phyloP scores from a whole-genome alignment of 1,284 basidiomycete species.

The Malassezia nana region DNA sequence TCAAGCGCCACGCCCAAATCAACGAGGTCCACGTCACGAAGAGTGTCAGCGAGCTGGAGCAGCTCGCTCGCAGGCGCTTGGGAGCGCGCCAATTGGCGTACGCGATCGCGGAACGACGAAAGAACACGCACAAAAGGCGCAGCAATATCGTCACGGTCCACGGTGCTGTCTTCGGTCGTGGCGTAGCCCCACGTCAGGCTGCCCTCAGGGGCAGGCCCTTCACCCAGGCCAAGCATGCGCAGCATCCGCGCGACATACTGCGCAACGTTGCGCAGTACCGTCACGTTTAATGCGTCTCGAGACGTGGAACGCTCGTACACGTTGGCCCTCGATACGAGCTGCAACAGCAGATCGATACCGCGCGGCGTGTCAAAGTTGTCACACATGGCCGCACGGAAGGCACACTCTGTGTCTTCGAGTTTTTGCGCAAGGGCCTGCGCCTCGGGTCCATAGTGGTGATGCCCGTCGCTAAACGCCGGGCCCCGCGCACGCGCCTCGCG shows the following conservation, averaged over 20 bases:
- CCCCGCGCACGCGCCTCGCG: slow-evolving; percentile 46
- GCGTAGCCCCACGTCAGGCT: slow-evolving; percentile 42
- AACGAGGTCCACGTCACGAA: slow-evolving; percentile 80
- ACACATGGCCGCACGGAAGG: slow-evolving; percentile 80
- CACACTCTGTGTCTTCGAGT: slow-evolving; percentile 63
- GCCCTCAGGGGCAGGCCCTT: slow-evolving; percentile 53
- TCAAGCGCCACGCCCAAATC: slow-evolving; percentile 90
- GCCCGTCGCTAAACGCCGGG: slow-evolving; percentile 51
- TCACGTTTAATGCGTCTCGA: slow-evolving; percentile 57
- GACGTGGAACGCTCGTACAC: slow-evolving; percentile 60
- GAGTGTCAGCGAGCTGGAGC: slow-evolving; percentile 56
- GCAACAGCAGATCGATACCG: slow-evolving; percentile 67
- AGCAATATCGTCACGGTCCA: slow-evolving; percentile 67
- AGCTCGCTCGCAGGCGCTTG: slow-evolving; percentile 32
- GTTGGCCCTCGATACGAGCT: slow-evolving; percentile 78
- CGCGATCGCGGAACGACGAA: slow-evolving; percentile 81
- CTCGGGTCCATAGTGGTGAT: slow-evolving; percentile 49
- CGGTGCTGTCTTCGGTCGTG: slow-evolving; percentile 20
- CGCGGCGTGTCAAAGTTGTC: slow-evolving; percentile 94
- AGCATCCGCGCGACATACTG: slow-evolving; percentile 83
- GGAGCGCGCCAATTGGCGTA: slow-evolving; percentile 68
- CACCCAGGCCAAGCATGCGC: slow-evolving; percentile 85
- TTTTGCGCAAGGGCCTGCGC: slow-evolving; percentile 51
- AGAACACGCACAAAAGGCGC: slow-evolving; percentile 81
- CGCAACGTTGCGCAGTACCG: slow-evolving; percentile 63